Base-by-base conservation (phyloP, 2,329 filamentous ascomycete species). In the Rhexocercosporidium sp. region DNA sequence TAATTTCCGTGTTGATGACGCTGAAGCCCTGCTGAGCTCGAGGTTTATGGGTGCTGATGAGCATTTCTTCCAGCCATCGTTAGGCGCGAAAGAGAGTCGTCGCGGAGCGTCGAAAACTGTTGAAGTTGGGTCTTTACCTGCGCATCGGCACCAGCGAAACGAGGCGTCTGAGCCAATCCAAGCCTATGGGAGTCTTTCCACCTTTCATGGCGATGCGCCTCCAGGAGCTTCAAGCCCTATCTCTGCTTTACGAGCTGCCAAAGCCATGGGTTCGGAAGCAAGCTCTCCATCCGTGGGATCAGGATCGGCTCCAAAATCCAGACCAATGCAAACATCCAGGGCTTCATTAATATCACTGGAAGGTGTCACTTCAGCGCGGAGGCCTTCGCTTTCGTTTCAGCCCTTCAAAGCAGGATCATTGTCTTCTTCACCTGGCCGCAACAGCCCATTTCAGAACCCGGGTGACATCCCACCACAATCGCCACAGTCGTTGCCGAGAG, bases 381-480 rank as follows among this genome's bases (percentile, higher is more conserved):
- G 93, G 62, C 90, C 92, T 7, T 97, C 93, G 0, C 88, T 97
- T 25, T 96, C 93, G 0, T 97, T 97, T 75, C 93, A 96, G 73
- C 94, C 95, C 0, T 99, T 99, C 83, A 99, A 99, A 79, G 93
- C 94, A 16, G 95, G 95, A 12, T 96, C 95, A 1, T 83, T 98
- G n/a, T 97, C 94, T 1, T 93, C 92, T 3, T 97, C 94, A 4
- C 95, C 94, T 0, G 77, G 84, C n/a, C 81, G 81, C 29, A 68
- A 64, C 2, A 73, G 69, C n/a, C 72, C 70, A 20, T 63, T 72
- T 5, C 68, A 69, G 47, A 68, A 74, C 59, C 63, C 64, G 5
- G 73, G 69, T 16, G 75, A 76, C 66, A 65, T 69, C 3, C 70
- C 82, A 1, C 84, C 87, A 16, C 81, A 84, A 37, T 90, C 88